These are phyloP conservation scores for Flaveria sonorensis DNA, from an alignment of 129 eudicot genomes.

Conservation along the genomic window DNA sequence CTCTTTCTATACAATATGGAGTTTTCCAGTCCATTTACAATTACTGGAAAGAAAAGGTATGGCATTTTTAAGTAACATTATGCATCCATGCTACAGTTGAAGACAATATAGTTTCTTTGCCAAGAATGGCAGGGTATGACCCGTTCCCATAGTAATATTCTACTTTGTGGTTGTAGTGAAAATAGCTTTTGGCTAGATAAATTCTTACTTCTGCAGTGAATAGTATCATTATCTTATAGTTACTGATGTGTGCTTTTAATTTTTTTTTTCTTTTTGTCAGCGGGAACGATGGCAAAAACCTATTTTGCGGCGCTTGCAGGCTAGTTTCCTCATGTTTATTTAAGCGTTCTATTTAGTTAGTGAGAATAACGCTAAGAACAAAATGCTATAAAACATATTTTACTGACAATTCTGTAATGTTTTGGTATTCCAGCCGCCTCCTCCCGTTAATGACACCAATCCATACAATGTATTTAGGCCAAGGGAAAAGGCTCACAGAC, in stretches of 20 bases:
- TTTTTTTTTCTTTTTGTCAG: constrained; percentile 40
- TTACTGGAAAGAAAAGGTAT: constrained; percentile 96
- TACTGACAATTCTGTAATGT: constrained; percentile 1
- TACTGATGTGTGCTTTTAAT: constrained; percentile 18
- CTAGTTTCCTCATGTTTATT: constrained; percentile 34
- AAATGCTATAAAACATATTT: not conserved
- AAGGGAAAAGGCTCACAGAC: constrained; percentile 91
- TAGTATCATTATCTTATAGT: not conserved
- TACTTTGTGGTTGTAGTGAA: not conserved
- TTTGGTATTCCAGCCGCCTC: constrained; percentile 75
- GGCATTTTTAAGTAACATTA: not conserved
- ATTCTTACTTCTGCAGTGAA: too few relatives aligned
- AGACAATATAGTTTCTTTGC: not conserved
- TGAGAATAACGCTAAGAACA: not conserved
- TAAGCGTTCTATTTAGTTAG: not conserved
- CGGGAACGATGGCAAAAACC: constrained; percentile 91
- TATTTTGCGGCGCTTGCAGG: constrained; percentile 90
- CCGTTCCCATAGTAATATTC: not conserved
- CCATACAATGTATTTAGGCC: constrained; percentile 97
- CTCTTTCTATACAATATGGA: constrained; percentile 72
- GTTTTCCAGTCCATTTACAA: constrained; percentile 71
- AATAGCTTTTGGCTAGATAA: too few relatives aligned
- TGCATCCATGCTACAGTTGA: not conserved
- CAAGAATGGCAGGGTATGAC: not conserved
- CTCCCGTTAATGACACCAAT: constrained; percentile 90